Evolutionary conservation across 2,329 filamentous ascomycete species (phyloP).

Genomic region (Tolypocladium endophyticum): DNA sequence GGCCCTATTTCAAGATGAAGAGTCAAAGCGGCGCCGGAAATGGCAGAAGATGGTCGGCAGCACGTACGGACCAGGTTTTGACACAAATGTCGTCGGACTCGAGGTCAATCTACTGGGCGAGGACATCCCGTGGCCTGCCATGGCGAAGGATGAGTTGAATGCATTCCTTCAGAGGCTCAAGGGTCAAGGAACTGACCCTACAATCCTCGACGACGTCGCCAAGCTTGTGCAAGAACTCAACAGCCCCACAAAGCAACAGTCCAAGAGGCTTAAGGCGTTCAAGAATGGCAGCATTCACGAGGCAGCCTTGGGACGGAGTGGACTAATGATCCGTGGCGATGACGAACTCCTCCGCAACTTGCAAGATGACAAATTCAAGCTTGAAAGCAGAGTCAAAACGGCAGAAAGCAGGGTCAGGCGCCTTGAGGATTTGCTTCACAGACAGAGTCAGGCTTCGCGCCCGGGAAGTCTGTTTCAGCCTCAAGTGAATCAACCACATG

Average conservation of each 20-base stretch:
- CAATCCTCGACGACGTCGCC: slow-evolving; percentile 59
- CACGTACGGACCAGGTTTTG: slow-evolving; percentile 56
- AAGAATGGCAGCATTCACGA: slow-evolving; percentile 95
- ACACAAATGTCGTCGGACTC: slow-evolving; percentile 62
- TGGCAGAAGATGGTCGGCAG: slow-evolving; percentile 83
- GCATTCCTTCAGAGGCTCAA: slow-evolving; percentile 60
- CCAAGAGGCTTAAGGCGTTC: slow-evolving; percentile 82
- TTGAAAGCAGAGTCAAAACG: slow-evolving; percentile 67
- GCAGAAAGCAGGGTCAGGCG: slow-evolving; percentile 83
- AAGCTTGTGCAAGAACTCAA: slow-evolving; percentile 72
- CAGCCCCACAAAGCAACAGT: slow-evolving; percentile 74
- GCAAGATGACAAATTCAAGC: slow-evolving; percentile 70
- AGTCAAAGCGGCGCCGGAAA: slow-evolving; percentile 75
- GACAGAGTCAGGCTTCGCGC: slow-evolving; percentile 55
- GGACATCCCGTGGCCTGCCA: slow-evolving; percentile 67
- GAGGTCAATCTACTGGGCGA: slow-evolving; percentile 80
- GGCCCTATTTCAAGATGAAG: slow-evolving; percentile 84
- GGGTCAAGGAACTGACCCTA: slow-evolving; percentile 52
- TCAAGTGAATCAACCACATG: slow-evolving; percentile 32
- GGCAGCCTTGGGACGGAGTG: slow-evolving; percentile 75
- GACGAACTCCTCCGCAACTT: slow-evolving; percentile 69
- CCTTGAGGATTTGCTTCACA: slow-evolving; percentile 83
- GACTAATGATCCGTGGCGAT: slow-evolving; percentile 74
- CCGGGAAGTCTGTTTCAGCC: slow-evolving; percentile 46
- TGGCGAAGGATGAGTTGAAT: slow-evolving; percentile 66